Percentiles rank a stretch among this genome's conserved stretches.
These are phyloP conservation scores for Scenedesmus sp. DNA, from an alignment of 163 green algal genomes.

Conservation along the genomic window DNA sequence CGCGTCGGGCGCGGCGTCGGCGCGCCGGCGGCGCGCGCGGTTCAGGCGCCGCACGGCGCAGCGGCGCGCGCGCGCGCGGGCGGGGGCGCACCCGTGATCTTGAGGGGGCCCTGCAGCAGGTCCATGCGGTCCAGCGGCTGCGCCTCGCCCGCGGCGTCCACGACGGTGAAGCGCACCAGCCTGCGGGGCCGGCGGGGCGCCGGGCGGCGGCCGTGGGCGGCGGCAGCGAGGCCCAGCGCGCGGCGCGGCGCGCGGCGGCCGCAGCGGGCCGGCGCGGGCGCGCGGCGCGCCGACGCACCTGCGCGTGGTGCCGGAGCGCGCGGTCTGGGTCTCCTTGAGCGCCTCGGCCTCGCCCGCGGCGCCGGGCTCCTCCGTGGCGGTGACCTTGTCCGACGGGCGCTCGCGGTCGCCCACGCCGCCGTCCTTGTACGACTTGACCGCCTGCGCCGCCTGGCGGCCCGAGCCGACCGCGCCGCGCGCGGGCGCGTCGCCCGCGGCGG, in stretches of 20 bases:
- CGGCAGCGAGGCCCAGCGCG: not conserved
- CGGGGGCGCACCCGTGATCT: conserved; percentile 54
- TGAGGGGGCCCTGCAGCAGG: conserved; percentile 47
- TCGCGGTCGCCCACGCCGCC: too few species aligned
- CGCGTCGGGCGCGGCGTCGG: not conserved
- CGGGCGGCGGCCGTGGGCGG: not conserved
- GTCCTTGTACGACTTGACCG: conserved; percentile 40
- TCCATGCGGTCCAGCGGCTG: conserved; percentile 65
- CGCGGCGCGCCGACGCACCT: not conserved
- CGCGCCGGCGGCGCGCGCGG: not conserved
- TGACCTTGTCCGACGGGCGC: conserved; percentile 12
- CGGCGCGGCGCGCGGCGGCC: not conserved
- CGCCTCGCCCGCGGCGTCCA: conserved; percentile 48
- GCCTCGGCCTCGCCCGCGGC: conserved; percentile 46
- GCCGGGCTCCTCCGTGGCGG: conserved; percentile 35
- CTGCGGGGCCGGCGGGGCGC: conserved; percentile 23
- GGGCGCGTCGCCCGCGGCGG: conserved; percentile 9
- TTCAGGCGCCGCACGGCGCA: not conserved
- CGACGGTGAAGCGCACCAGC: conserved; percentile 67
- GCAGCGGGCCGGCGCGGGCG: not conserved
- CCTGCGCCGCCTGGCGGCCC: conserved; percentile 24
- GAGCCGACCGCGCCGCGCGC: not conserved
- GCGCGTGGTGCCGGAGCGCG: not conserved
- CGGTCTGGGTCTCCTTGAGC: conserved; percentile 44
- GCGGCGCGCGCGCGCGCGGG: too few species aligned